These are phyloP conservation scores for Gossypium aridum DNA, from an alignment of 441 rosid species.

Conservation along the genomic window DNA sequence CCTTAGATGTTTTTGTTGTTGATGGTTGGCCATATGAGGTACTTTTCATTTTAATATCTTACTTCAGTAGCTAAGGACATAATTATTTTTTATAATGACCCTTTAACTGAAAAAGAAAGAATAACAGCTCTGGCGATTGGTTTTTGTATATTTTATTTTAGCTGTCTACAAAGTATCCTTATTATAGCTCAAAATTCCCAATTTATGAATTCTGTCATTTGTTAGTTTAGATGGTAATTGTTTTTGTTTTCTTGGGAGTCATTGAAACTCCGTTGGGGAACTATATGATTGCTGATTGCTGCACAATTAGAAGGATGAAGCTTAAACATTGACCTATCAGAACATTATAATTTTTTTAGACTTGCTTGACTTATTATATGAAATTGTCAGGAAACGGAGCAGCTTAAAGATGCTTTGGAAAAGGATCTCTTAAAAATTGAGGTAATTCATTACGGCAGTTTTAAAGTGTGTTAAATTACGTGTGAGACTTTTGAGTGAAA, in stretches of 20 bases:
- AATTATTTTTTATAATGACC: not conserved
- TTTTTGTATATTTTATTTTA: not conserved
- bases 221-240: not conserved
- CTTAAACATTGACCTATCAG: not conserved
- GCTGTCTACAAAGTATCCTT: too few species aligned
- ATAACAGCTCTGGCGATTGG: not conserved
- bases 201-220: not conserved
- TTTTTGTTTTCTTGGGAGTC: not conserved
- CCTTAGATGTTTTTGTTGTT: conserved; percentile 72
- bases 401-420: conserved; percentile 50
- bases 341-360: not conserved
- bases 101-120: not conserved
- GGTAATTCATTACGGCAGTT: conserved; percentile 28
- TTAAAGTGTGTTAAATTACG: not conserved
- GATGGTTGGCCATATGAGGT: conserved; percentile 84
- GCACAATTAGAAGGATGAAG: not conserved
- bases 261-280: not conserved
- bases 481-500: not conserved
- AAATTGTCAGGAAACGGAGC: conserved; percentile 45
- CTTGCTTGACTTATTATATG: conserved; percentile 17
- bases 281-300: not conserved
- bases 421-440: conserved; percentile 57
- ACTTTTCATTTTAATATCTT: conserved; percentile 1
- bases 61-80: not conserved
- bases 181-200: not conserved